Percentiles rank a stretch among this genome's conserved stretches.
Evolutionary conservation across 148 eudicot genomes (phyloP).

Genomic region (Rhododendron vialii): DNA sequence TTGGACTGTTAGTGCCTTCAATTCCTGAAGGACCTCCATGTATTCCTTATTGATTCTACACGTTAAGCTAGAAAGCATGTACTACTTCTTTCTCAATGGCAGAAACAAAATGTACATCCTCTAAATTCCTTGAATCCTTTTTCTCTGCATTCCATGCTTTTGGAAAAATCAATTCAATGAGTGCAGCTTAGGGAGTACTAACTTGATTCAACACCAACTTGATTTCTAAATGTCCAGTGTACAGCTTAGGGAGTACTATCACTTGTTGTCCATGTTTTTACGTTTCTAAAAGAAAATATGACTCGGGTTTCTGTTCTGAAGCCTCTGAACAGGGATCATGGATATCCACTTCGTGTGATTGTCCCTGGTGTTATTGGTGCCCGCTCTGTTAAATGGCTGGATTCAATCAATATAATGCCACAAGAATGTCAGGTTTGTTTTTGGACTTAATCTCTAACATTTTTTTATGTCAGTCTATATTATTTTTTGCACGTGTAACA

Average conservation of each 20-base stretch:
- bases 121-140: not conserved
- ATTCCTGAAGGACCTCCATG: not conserved
- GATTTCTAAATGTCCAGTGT: not conserved
- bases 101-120: not conserved
- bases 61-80: not conserved
- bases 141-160: not conserved
- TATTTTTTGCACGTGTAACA: slow-evolving; percentile 12
- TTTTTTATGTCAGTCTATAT: not conserved
- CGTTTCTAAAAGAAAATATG: not conserved
- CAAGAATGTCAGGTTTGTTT: slow-evolving; percentile 78
- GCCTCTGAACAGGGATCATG: slow-evolving; percentile 95
- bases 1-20: no score
- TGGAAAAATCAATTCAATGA: not conserved
- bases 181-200: no score
- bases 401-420: slow-evolving; percentile 67
- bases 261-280: not conserved
- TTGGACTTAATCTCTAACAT: not conserved
- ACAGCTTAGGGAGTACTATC: not conserved
- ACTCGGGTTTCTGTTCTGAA: slow-evolving; percentile 7
- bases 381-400: slow-evolving; percentile 95
- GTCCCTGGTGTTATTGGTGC: slow-evolving; percentile 99
- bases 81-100: not conserved
- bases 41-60: not conserved
- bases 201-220: not conserved
- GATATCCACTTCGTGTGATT: slow-evolving; percentile 85